Percentiles rank a stretch among this genome's conserved stretches.
These are phyloP conservation scores for Fomitopsis schrenkii DNA, from an alignment of 1,284 basidiomycete species.

Conservation along the genomic window DNA sequence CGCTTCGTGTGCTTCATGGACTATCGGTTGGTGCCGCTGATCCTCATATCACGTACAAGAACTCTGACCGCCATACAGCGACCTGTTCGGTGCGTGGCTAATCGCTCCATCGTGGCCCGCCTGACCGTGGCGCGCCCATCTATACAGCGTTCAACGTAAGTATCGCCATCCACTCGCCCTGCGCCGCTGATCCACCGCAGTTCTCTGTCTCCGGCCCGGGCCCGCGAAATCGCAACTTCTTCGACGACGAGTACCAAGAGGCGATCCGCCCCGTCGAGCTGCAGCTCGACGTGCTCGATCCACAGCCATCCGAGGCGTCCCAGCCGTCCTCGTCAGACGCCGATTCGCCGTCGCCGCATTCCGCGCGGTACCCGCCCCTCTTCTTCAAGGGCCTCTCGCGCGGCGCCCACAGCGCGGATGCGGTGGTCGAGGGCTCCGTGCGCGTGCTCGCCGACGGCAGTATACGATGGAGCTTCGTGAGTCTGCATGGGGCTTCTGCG, in stretches of 20 bases:
- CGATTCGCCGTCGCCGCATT: conserved; percentile 9
- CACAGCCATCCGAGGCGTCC: background rate
- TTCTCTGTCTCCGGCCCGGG: conserved; percentile 33
- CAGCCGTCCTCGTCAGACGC: background rate
- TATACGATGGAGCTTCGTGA: conserved; percentile 63
- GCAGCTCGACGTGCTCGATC: conserved; percentile 42
- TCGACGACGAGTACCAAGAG: conserved; percentile 57
- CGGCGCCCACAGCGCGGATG: conserved; percentile 35
- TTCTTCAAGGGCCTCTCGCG: conserved; percentile 51
- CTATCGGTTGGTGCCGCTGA: conserved; percentile 46
- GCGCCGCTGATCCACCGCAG: conserved; percentile 24
- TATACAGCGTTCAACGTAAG: conserved; percentile 58
- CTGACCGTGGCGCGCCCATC: conserved; percentile 1
- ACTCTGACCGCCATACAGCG: conserved; percentile 7
- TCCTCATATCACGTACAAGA: background rate
- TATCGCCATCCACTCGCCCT: background rate
- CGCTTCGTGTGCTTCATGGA: conserved; percentile 73
- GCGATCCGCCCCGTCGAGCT: conserved; percentile 60
- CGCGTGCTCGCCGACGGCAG: conserved; percentile 47
- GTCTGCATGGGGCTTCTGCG: conserved; percentile 21
- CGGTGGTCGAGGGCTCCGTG: conserved; percentile 51
- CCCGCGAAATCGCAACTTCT: conserved; percentile 44
- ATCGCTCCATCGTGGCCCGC: conserved; percentile 33
- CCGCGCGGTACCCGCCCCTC: conserved; percentile 40
- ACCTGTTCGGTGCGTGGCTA: conserved; percentile 21